These are phyloP conservation scores for Linnemannia exigua DNA, from an alignment of 192 early-diverging fungal species.

Conservation along the genomic window DNA sequence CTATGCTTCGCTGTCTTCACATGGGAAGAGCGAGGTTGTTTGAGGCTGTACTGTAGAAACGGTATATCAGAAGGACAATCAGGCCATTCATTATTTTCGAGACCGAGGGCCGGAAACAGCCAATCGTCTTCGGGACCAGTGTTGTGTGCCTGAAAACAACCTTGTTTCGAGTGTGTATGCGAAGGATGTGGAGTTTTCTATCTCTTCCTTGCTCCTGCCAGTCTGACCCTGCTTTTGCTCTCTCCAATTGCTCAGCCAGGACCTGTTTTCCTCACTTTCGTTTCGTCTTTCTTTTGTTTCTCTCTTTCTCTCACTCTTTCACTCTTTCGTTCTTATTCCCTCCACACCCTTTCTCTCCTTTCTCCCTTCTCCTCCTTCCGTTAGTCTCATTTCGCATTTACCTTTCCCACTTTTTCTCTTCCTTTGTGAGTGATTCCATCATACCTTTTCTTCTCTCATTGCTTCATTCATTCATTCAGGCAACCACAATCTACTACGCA, in stretches of 20 bases:
- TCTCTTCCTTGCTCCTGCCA: background rate
- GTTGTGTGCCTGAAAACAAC: background rate
- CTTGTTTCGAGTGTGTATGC: background rate
- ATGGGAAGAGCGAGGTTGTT: background rate
- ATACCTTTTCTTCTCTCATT: background rate
- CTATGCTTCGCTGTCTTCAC: background rate
- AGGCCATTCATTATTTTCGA: slow-evolving; percentile 2
- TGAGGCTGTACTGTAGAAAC: background rate
- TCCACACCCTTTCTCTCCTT: no score
- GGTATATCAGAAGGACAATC: background rate
- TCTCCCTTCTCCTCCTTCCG: background rate
- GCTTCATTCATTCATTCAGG: background rate
- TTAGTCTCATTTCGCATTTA: background rate
- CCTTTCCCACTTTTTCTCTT: background rate
- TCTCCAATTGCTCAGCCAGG: slow-evolving; percentile 1
- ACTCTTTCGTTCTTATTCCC: background rate
- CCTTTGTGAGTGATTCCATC: background rate
- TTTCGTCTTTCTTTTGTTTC: background rate
- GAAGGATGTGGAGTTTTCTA: background rate
- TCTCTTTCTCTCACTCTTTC: background rate
- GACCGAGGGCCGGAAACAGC: background rate
- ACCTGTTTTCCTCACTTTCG: background rate
- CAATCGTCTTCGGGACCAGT: slow-evolving; percentile 6
- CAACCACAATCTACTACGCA: no score
- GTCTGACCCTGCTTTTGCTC: background rate